phyloP scores from a whole-genome alignment of 2,329 filamentous ascomycete genomes.

The Drechslerella dactyloides region DNA sequence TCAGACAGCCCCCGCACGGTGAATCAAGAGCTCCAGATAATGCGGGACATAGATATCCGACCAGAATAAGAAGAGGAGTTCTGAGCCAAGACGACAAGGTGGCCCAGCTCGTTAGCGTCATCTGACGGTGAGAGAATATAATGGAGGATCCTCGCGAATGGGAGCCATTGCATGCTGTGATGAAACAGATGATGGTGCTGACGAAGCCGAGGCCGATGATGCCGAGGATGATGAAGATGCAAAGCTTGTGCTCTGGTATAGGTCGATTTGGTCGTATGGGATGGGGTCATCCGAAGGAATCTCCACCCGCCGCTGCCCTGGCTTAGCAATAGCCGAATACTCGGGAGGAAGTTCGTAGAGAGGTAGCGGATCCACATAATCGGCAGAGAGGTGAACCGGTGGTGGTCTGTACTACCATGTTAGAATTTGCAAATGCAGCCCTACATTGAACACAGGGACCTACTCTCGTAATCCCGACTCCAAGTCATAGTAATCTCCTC shows the following conservation, averaged over 20 bases:
- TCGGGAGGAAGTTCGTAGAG: slow-evolving; percentile 47
- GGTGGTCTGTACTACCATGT: slow-evolving; percentile 28
- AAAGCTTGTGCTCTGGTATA: slow-evolving; percentile 26
- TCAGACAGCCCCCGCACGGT: not conserved
- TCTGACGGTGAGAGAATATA: slow-evolving; percentile 36
- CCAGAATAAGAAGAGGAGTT: no score
- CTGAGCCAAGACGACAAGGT: no score
- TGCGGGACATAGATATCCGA: not conserved
- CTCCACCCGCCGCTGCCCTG: slow-evolving; percentile 24
- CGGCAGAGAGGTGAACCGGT: slow-evolving; percentile 37
- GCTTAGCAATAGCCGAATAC: slow-evolving; percentile 45
- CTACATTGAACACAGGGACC: not conserved
- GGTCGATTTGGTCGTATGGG: slow-evolving; percentile 38
- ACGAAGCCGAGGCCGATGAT: not conserved
- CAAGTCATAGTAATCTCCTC: slow-evolving; percentile 39
- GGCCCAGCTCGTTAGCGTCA: not conserved
- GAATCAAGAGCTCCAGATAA: not conserved
- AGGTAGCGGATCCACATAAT: slow-evolving; percentile 41
- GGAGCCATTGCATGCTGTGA: slow-evolving; percentile 12
- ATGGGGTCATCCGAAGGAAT: slow-evolving; percentile 30
- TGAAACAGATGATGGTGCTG: slow-evolving; percentile 14
- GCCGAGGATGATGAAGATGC: slow-evolving; percentile 46
- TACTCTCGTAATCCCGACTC: slow-evolving; percentile 48
- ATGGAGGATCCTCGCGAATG: slow-evolving; percentile 40
- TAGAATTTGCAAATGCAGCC: slow-evolving; percentile 11